These are phyloP conservation scores for Dryas octopetala DNA, from an alignment of 306 rosid species.

Conservation along the genomic window DNA sequence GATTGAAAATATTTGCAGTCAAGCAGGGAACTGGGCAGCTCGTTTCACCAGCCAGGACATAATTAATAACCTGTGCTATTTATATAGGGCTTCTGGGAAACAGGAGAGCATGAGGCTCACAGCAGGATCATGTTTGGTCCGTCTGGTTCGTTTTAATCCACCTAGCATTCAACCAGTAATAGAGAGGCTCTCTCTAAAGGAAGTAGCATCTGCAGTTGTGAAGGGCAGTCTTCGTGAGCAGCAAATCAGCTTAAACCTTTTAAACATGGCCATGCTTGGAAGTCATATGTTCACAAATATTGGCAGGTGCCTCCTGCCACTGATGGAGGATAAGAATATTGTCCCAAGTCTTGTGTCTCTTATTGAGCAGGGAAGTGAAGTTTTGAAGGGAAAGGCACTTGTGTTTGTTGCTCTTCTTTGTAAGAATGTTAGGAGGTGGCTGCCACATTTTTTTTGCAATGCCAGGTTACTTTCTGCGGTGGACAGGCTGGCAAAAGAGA, in stretches of 20 bases:
- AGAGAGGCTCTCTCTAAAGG: conserved; percentile 80
- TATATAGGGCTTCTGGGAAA: conserved; percentile 87
- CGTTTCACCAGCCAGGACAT: conserved; percentile 85
- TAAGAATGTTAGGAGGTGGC: conserved; percentile 87
- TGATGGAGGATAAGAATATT: conserved; percentile 84
- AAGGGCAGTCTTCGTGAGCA: conserved; percentile 92
- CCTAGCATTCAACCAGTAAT: conserved; percentile 67
- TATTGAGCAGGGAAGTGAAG: conserved; percentile 90
- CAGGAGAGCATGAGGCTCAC: conserved; percentile 94
- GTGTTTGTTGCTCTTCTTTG: conserved; percentile 82
- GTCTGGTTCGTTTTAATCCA: conserved; percentile 83
- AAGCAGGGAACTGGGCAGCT: conserved; percentile 86
- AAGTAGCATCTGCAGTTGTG: conserved; percentile 69
- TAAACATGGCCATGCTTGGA: conserved; percentile 85
- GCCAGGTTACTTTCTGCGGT: conserved; percentile 80
- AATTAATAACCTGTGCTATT: conserved; percentile 73
- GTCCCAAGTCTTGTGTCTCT: conserved; percentile 71
- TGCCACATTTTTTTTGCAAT: conserved; percentile 85
- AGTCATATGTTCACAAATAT: conserved; percentile 69
- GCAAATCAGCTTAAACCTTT: conserved; percentile 90
- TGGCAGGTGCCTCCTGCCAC: conserved; percentile 68
- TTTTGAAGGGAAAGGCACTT: conserved; percentile 85
- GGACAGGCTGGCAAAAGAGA: conserved; percentile 90
- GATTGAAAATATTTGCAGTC: conserved; percentile 85
- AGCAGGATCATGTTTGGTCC: conserved; percentile 97